Conservation (phyloP, 2,329 filamentous ascomycete genomes). For the Fonsecaea erecta region DNA sequence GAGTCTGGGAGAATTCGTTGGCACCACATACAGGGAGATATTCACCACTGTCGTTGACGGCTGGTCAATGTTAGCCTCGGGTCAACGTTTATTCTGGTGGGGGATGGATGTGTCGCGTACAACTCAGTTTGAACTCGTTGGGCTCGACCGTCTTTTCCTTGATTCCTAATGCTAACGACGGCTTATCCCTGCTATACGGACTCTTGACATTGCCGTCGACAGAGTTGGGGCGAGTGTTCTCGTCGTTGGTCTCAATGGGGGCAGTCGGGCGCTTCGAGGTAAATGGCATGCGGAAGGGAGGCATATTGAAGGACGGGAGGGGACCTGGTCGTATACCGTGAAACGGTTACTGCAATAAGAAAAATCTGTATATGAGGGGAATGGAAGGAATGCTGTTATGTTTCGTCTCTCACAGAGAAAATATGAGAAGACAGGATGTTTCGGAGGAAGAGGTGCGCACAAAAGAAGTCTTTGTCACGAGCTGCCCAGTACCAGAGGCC, state of each 20-base stretch:
- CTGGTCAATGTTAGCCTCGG: constrained; percentile 56
- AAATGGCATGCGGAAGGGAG: constrained; percentile 73
- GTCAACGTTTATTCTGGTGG: constrained; percentile 7
- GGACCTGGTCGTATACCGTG: neutral
- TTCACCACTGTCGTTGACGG: constrained; percentile 93
- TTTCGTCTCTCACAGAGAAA: constrained; percentile 18
- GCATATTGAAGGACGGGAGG: constrained; percentile 55
- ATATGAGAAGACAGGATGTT: constrained; percentile 15
- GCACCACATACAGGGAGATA: constrained; percentile 77
- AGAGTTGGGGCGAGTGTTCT: constrained; percentile 56
- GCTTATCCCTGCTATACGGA: constrained; percentile 50
- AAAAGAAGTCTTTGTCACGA: constrained; percentile 10
- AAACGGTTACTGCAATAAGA: constrained; percentile 13
- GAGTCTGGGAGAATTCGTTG: neutral
- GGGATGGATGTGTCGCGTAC: constrained; percentile 55
- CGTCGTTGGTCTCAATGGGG: constrained; percentile 54
- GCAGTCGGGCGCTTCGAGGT: constrained; percentile 57
- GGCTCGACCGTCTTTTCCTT: constrained; percentile 67
- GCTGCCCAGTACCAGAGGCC: constrained; percentile 1
- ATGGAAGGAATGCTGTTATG: constrained; percentile 8
- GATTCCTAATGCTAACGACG: constrained; percentile 66
- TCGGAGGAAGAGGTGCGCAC: neutral
- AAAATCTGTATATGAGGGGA: constrained; percentile 4
- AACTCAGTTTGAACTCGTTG: constrained; percentile 79
- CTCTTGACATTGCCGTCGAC: constrained; percentile 47